phyloP scores from a whole-genome alignment of 495 filamentous ascomycete species.

The Aspergillus incahuasiensis region DNA sequence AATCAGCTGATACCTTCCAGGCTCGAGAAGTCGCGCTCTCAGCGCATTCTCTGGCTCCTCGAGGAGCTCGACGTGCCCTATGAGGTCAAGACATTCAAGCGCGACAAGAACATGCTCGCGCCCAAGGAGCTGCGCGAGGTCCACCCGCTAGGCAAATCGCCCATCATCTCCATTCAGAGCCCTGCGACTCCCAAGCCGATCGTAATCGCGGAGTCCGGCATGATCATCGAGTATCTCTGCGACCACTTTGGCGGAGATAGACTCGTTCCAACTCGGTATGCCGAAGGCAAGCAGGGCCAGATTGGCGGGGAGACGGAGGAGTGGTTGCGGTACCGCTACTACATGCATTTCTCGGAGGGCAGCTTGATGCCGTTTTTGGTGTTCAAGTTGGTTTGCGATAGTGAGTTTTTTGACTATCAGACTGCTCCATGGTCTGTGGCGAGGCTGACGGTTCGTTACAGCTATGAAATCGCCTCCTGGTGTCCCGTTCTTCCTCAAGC shows the following conservation, averaged over 20 bases:
- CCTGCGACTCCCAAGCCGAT: slow-evolving; percentile 45
- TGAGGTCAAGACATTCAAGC: slow-evolving; percentile 70
- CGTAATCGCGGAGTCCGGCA: slow-evolving; percentile 73
- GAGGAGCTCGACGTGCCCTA: slow-evolving; percentile 79
- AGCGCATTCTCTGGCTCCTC: slow-evolving; percentile 85
- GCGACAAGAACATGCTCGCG: slow-evolving; percentile 56
- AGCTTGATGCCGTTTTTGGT: slow-evolving; percentile 68
- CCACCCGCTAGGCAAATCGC: slow-evolving; percentile 83
- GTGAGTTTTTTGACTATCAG: slow-evolving; percentile 36
- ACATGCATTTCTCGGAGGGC: slow-evolving; percentile 80
- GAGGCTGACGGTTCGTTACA: slow-evolving; percentile 18
- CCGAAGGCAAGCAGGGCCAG: slow-evolving; percentile 40
- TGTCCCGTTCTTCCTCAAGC: slow-evolving; percentile 81
- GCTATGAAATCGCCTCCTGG: slow-evolving; percentile 55
- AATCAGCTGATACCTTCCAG: slow-evolving; percentile 11
- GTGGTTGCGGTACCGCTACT: slow-evolving; percentile 73
- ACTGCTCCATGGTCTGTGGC: background rate
- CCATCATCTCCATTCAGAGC: slow-evolving; percentile 59
- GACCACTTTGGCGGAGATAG: slow-evolving; percentile 60
- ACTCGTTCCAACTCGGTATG: slow-evolving; percentile 62
- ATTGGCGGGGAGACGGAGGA: slow-evolving; percentile 68
- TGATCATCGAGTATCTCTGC: slow-evolving; percentile 74
- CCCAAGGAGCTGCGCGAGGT: slow-evolving; percentile 68
- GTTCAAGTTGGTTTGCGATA: slow-evolving; percentile 50
- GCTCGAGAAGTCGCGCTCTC: slow-evolving; percentile 56